Evolutionary conservation across 495 filamentous ascomycete genomes (phyloP).

Genomic region (Penicillium verhagenii): DNA sequence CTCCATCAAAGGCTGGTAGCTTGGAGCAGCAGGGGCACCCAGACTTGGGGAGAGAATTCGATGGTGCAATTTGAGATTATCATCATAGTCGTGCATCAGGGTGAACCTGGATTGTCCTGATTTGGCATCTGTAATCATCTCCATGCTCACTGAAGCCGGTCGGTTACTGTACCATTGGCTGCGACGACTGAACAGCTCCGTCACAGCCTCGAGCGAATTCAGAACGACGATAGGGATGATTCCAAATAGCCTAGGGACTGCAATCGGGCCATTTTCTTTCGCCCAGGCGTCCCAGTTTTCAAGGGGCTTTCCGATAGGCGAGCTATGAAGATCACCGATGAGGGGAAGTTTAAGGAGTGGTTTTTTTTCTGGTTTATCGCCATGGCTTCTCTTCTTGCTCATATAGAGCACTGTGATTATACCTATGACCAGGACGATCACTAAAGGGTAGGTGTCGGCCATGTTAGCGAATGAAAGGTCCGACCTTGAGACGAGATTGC

Average conservation of each 20-base stretch:
- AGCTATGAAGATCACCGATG: constrained; percentile 30
- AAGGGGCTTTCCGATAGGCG: constrained; percentile 25
- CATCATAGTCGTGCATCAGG: constrained; percentile 33
- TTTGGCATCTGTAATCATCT: constrained; percentile 30
- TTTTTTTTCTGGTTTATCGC: background rate
- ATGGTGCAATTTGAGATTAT: constrained; percentile 30
- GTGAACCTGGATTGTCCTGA: constrained; percentile 26
- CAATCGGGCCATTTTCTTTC: constrained; percentile 24
- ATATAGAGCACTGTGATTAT: background rate
- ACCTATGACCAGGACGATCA: background rate
- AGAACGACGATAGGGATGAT: constrained; percentile 31
- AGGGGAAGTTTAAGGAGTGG: constrained; percentile 26
- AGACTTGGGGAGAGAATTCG: constrained; percentile 30
- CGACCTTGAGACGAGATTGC: too few species aligned
- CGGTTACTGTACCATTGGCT: constrained; percentile 38
- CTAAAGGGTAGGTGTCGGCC: too few species aligned
- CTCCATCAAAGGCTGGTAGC: constrained; percentile 28
- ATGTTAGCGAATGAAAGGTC: too few species aligned
- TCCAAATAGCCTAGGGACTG: constrained; percentile 26
- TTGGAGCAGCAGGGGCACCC: constrained; percentile 12
- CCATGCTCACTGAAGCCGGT: constrained; percentile 31
- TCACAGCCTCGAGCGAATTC: constrained; percentile 29
- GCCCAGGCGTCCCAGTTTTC: constrained; percentile 29
- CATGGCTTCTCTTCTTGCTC: background rate
- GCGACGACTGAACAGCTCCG: constrained; percentile 31